Evolutionary conservation across 1,139 yeast species (phyloP).

Genomic region (Saccharomyces hybrid): DNA sequence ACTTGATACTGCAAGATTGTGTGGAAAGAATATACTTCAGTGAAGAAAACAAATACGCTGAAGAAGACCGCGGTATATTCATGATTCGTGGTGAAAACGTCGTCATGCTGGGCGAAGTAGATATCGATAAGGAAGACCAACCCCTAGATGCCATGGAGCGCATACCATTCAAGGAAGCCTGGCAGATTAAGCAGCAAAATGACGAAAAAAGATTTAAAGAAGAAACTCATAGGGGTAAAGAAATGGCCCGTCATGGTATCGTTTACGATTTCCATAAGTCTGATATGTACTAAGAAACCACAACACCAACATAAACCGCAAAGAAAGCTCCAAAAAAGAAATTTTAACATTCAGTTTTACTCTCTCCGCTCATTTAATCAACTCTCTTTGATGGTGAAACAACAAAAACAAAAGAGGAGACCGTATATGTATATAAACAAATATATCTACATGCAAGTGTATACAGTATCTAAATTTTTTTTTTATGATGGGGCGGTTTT

Average conservation of each 20-base stretch:
- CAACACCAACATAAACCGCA: not conserved
- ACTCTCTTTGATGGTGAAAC: not conserved
- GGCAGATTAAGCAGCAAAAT: constrained; percentile 38
- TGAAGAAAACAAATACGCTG: constrained; percentile 53
- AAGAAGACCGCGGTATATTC: constrained; percentile 67
- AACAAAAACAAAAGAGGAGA: not conserved
- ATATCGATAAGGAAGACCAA: constrained; percentile 77
- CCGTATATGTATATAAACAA: constrained; percentile 2
- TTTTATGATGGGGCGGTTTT: not conserved
- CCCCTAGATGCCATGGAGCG: constrained; percentile 51
- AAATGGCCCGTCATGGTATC: constrained; percentile 45
- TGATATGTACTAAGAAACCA: constrained; percentile 40
- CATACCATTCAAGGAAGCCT: constrained; percentile 57
- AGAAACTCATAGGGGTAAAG: constrained; percentile 44
- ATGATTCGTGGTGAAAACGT: constrained; percentile 96
- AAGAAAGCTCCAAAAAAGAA: not conserved
- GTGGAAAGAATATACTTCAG: constrained; percentile 72
- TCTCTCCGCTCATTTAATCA: not conserved
- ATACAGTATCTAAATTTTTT: not conserved
- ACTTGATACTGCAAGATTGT: constrained; percentile 85
- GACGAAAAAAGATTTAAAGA: constrained; percentile 34
- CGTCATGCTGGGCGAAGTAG: constrained; percentile 91
- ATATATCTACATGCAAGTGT: not conserved
- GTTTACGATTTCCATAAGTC: constrained; percentile 48
- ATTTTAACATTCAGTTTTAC: not conserved